A percentile compares a stretch with the other conserved stretches of the same genome.
Conservation (phyloP, 176 grass and related monocot species). For the Rhynchospora tenuis region DNA sequence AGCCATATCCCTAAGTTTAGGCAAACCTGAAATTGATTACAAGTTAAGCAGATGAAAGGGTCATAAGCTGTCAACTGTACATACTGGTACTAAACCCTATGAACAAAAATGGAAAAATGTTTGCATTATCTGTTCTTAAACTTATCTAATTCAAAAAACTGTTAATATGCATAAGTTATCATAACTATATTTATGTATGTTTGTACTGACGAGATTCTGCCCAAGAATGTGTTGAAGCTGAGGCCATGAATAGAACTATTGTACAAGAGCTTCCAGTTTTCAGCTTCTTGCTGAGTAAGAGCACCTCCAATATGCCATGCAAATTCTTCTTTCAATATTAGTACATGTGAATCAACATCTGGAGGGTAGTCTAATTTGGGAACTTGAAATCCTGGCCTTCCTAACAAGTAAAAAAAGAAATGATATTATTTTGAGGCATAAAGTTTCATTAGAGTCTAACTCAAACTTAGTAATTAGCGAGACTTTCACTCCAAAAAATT, state of each 20-base stretch:
- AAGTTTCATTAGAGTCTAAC: background rate
- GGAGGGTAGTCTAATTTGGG: conserved; percentile 64
- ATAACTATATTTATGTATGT: background rate
- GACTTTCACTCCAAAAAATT: background rate
- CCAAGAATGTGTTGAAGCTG: conserved; percentile 95
- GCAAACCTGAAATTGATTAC: background rate
- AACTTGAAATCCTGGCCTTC: conserved; percentile 65
- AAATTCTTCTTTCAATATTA: conserved; percentile 73
- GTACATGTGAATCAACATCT: conserved; percentile 41
- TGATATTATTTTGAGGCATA: background rate
- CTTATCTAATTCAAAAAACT: too few species aligned
- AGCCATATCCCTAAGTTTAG: background rate
- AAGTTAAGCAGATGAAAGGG: background rate
- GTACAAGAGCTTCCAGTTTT: conserved; percentile 89
- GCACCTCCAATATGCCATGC: conserved; percentile 91
- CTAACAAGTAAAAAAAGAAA: conserved; percentile 21
- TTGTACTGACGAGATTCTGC: conserved; percentile 71
- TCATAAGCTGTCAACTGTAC: background rate
- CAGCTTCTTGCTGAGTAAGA: conserved; percentile 59
- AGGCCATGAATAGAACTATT: conserved; percentile 86
- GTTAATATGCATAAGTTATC: too few species aligned
- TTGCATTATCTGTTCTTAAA: background rate
- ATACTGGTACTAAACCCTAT: background rate
- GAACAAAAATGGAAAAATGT: background rate
- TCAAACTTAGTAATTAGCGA: background rate